These are phyloP conservation scores for Thalassiosira mediterranea DNA, from an alignment of 352 stramenopile species.

Conservation along the genomic window DNA sequence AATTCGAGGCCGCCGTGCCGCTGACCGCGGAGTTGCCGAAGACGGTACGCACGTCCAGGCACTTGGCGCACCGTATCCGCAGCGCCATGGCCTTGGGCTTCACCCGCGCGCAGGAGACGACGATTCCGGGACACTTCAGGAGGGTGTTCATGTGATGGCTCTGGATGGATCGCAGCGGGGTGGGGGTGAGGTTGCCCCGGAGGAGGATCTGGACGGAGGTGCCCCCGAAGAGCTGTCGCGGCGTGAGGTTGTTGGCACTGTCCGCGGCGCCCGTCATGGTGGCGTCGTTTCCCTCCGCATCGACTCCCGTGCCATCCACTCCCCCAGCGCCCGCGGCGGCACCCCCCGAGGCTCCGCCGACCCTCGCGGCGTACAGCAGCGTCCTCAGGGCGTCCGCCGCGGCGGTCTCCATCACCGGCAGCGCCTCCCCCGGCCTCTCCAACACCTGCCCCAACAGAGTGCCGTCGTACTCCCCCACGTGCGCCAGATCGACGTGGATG, in stretches of 20 bases:
- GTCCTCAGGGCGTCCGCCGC: conserved; percentile 70
- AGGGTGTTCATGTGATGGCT: conserved; percentile 80
- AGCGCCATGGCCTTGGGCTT: conserved; percentile 92
- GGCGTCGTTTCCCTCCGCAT: background rate
- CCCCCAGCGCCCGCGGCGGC: background rate
- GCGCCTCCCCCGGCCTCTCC: conserved; percentile 52
- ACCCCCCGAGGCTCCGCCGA: background rate
- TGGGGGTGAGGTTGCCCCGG: conserved; percentile 66
- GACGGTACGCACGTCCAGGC: conserved; percentile 68
- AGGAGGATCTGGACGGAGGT: conserved; percentile 76
- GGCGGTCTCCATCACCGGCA: conserved; percentile 70
- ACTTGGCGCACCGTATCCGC: conserved; percentile 89
- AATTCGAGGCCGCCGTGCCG: too few species aligned
- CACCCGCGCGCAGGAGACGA: conserved; percentile 94
- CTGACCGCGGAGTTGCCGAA: conserved; percentile 72
- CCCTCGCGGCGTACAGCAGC: conserved; percentile 53
- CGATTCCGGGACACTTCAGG: conserved; percentile 90
- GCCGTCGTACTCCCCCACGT: conserved; percentile 82
- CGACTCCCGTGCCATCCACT: conserved; percentile 7
- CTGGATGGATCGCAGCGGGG: conserved; percentile 73
- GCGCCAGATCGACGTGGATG: conserved; percentile 74
- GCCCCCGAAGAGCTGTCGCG: conserved; percentile 40
- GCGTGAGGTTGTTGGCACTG: conserved; percentile 22
- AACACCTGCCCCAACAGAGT: conserved; percentile 71
- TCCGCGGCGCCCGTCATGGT: background rate